Percentiles rank a stretch among this genome's conserved stretches.
Evolutionary conservation across 2,329 filamentous ascomycete genomes (phyloP).

Genomic region (Neofusicoccum umdonicola): DNA sequence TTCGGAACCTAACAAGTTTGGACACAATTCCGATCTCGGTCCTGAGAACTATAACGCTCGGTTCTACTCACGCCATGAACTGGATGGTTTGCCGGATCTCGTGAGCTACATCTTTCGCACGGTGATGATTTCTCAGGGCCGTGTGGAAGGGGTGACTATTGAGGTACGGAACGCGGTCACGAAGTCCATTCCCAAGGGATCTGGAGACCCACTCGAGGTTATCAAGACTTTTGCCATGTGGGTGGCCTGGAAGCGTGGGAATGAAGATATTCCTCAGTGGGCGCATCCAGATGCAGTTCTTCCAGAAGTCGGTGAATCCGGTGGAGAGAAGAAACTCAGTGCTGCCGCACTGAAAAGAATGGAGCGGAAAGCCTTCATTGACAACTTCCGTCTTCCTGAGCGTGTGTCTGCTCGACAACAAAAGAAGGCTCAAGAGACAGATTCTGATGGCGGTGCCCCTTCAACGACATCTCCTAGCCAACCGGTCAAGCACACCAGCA

Average conservation of each 20-base stretch:
- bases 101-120: slow-evolving; percentile 62
- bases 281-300: slow-evolving; percentile 57
- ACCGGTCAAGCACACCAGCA: slow-evolving; percentile 44
- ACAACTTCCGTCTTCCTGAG: slow-evolving; percentile 43
- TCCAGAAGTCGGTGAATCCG: slow-evolving; percentile 36
- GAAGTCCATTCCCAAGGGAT: slow-evolving; percentile 61
- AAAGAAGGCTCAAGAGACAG: slow-evolving; percentile 24
- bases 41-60: slow-evolving; percentile 57
- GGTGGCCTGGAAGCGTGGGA: slow-evolving; percentile 67
- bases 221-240: slow-evolving; percentile 62
- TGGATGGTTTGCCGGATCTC: slow-evolving; percentile 60
- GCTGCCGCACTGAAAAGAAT: slow-evolving; percentile 55
- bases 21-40: slow-evolving; percentile 51
- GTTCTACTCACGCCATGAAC: slow-evolving; percentile 62
- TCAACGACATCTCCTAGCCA: not conserved
- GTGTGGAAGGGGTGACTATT: slow-evolving; percentile 59
- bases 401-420: slow-evolving; percentile 39
- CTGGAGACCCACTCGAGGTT: slow-evolving; percentile 60
- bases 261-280: slow-evolving; percentile 62
- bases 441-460: not conserved
- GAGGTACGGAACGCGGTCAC: slow-evolving; percentile 60
- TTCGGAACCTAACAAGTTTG: slow-evolving; percentile 56
- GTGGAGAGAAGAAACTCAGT: slow-evolving; percentile 53
- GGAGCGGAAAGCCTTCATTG: slow-evolving; percentile 52
- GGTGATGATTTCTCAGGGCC: slow-evolving; percentile 60